Percentiles rank a stretch among this genome's conserved stretches.
These are phyloP conservation scores for Aspergillus sclerotioniger DNA, from an alignment of 495 filamentous ascomycete genomes.

Conservation along the genomic window DNA sequence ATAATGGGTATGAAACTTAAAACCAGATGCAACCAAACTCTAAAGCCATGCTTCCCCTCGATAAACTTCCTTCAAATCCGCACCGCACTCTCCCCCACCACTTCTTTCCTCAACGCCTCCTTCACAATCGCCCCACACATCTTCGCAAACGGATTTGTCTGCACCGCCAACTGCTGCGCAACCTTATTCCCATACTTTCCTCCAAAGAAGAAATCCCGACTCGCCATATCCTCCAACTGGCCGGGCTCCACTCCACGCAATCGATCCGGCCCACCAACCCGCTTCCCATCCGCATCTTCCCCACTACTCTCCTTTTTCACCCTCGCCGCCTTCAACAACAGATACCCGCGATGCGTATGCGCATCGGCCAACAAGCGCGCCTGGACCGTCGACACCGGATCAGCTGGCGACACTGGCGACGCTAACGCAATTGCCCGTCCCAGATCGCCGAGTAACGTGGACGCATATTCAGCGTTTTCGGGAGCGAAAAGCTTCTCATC, in stretches of 20 bases:
- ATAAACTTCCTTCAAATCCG: background rate
- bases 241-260: constrained; percentile 41
- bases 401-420: constrained; percentile 48
- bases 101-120: constrained; percentile 80
- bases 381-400: constrained; percentile 56
- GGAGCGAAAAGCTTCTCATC: constrained; percentile 20
- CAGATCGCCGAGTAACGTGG: constrained; percentile 59
- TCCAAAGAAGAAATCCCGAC: constrained; percentile 69
- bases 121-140: constrained; percentile 84
- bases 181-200: constrained; percentile 77
- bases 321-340: constrained; percentile 65
- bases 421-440: constrained; percentile 65
- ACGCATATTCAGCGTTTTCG: constrained; percentile 19
- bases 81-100: constrained; percentile 9
- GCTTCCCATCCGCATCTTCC: background rate
- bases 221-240: constrained; percentile 70
- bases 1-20: background rate
- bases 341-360: constrained; percentile 73
- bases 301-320: constrained; percentile 23
- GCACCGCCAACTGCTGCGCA: constrained; percentile 71
- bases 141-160: constrained; percentile 84
- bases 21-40: background rate
- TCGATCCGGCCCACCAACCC: constrained; percentile 28
- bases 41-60: background rate
- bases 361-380: constrained; percentile 65